phyloP scores from a whole-genome alignment of 2,329 filamentous ascomycete species.

The Hymenoscyphus fraxineus region DNA sequence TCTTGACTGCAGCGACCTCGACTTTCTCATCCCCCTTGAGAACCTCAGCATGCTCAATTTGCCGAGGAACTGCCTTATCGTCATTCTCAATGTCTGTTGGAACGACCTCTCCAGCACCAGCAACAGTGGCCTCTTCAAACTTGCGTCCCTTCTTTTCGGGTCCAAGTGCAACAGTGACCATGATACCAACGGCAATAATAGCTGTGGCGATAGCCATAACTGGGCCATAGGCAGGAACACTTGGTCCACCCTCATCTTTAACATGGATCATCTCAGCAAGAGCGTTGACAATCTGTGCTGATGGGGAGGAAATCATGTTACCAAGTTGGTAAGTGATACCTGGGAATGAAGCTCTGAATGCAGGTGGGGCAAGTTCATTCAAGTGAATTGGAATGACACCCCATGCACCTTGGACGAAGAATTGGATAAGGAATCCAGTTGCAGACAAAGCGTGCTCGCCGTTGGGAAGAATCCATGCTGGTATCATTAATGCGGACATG shows the following conservation, averaged over 20 bases:
- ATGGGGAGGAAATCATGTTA: constrained; percentile 57
- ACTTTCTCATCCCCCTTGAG: background rate
- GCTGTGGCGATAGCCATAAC: constrained; percentile 73
- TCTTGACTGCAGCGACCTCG: background rate
- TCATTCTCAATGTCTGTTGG: constrained; percentile 26
- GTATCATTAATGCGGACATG: constrained; percentile 67
- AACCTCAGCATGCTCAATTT: background rate
- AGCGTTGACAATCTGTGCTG: constrained; percentile 71
- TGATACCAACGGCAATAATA: constrained; percentile 69
- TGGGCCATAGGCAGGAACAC: constrained; percentile 67
- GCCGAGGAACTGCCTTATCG: background rate
- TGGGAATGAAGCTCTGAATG: constrained; percentile 59
- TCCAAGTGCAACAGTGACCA: constrained; percentile 63
- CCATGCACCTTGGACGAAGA: constrained; percentile 73
- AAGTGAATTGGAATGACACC: constrained; percentile 54
- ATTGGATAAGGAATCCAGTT: constrained; percentile 77
- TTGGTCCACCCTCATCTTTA: constrained; percentile 49
- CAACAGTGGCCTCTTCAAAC: constrained; percentile 60
- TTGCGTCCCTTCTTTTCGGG: constrained; percentile 66
- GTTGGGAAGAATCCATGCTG: constrained; percentile 70
- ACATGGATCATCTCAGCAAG: constrained; percentile 62
- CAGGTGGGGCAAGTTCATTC: constrained; percentile 59
- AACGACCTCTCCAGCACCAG: constrained; percentile 38
- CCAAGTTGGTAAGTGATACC: constrained; percentile 62
- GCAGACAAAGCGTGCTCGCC: constrained; percentile 61